These are phyloP conservation scores for Purshia tridentata DNA, from an alignment of 306 rosid genomes.

Conservation along the genomic window DNA sequence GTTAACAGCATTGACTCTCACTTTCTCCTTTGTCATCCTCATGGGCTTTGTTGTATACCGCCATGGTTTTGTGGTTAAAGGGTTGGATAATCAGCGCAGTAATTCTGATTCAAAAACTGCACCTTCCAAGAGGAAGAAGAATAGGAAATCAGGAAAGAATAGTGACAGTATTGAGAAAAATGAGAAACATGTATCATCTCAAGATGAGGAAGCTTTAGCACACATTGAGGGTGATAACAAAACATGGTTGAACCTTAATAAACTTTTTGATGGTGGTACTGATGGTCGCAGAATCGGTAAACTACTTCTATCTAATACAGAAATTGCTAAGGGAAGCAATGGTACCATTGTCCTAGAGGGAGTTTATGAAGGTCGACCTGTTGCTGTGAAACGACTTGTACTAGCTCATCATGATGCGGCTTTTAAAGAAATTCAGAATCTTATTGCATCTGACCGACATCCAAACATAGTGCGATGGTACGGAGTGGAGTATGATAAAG, in stretches of 20 bases:
- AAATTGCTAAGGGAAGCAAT: slow-evolving; percentile 88
- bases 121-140: slow-evolving; percentile 50
- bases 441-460: slow-evolving; percentile 73
- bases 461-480: slow-evolving; percentile 85
- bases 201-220: slow-evolving; percentile 31
- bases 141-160: slow-evolving; percentile 38
- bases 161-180: slow-evolving; percentile 27
- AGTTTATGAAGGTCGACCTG: slow-evolving; percentile 64
- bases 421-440: slow-evolving; percentile 70
- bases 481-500: slow-evolving; percentile 75
- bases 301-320: slow-evolving; percentile 50
- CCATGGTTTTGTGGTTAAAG: slow-evolving; percentile 25
- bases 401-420: slow-evolving; percentile 72
- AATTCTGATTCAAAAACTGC: slow-evolving; percentile 35
- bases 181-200: slow-evolving; percentile 26
- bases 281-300: slow-evolving; percentile 72
- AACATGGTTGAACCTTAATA: slow-evolving; percentile 20
- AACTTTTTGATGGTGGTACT: slow-evolving; percentile 35
- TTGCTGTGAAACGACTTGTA: slow-evolving; percentile 90
- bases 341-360: slow-evolving; percentile 83
- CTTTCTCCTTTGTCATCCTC: slow-evolving; percentile 29
- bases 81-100: slow-evolving; percentile 25
- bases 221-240: slow-evolving; percentile 25
- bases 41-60: slow-evolving; percentile 24
- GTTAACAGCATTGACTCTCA: slow-evolving; percentile 26